phyloP scores from a whole-genome alignment of 2,329 filamentous ascomycete species.

The Microcera coccophila region DNA sequence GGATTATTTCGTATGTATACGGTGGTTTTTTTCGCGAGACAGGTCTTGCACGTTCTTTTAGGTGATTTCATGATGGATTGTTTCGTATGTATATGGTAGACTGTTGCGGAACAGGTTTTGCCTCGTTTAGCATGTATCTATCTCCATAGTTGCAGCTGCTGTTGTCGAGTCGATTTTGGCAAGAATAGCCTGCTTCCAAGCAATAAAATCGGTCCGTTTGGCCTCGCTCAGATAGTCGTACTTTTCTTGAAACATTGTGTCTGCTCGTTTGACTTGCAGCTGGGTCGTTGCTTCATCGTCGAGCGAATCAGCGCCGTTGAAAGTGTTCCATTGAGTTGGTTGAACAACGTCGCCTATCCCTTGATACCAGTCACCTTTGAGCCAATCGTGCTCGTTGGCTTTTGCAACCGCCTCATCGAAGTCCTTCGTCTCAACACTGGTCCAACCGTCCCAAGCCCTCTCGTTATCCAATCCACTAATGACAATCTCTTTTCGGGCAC shows the following conservation, averaged over 20 bases:
- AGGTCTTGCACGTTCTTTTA: constrained; percentile 13
- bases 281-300: constrained; percentile 34
- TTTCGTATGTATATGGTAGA: constrained; percentile 14
- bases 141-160: constrained; percentile 31
- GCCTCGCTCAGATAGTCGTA: constrained; percentile 68
- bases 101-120: constrained; percentile 24
- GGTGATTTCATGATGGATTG: neutral
- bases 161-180: constrained; percentile 45
- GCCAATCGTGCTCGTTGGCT: constrained; percentile 55
- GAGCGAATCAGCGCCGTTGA: constrained; percentile 33
- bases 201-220: constrained; percentile 56
- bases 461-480: constrained; percentile 41
- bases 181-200: constrained; percentile 62
- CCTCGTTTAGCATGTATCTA: constrained; percentile 28
- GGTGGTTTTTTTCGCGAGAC: constrained; percentile 1
- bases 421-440: constrained; percentile 45
- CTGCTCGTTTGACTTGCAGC: constrained; percentile 46
- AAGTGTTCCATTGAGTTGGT: constrained; percentile 30
- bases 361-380: constrained; percentile 60
- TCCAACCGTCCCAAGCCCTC: constrained; percentile 53
- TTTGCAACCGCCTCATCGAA: constrained; percentile 60
- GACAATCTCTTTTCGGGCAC: constrained; percentile 40
- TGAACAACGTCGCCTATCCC: constrained; percentile 54
- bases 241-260: constrained; percentile 72
- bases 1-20: too few relatives aligned